Evolutionary conservation across 306 rosid species (phyloP), one percentile per base, ranked within the genome.

Genomic region (Alnus rubra): DNA sequence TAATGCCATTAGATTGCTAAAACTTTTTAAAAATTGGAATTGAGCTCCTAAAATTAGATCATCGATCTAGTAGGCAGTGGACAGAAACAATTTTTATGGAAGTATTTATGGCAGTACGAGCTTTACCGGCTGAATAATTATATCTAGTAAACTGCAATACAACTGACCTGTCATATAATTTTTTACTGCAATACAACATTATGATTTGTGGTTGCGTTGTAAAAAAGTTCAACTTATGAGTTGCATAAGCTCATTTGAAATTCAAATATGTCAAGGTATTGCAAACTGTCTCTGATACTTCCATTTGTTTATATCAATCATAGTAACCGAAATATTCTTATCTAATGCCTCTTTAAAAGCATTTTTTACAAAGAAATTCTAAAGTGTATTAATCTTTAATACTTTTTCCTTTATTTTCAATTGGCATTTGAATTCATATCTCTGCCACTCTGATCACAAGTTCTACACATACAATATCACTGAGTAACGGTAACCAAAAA

Each of bases 341-440:
- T 77, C 81, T 70, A 65, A 69, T 16, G 84, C 54, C 74, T 16
- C 63, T 33, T 78, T 53, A 60, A 84, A 81, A 84, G 83, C 84
- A 77, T 42, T 39, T 15, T 67, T 64, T 7, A 64, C 70, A 2
- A 39, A 37, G 2, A 67, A 67, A 67, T 18, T 47, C 15, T 16
- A 72, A 74, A 63, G 71, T 19, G 52, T 37, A 28, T 59, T 63
- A 78, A 31, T 44, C 60, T 77, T 77, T 74, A 37, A 77, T 69
- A 64, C 76, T 55, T 71, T 71, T 15, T 31, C 19, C 69, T 62
- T 31, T 5, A 1, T 60, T 30, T 33, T 33, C 18, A 13, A 31
- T 33, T 42, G 31, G 48, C 3, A 39, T 67, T 67, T 67, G 72
- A 42, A 67, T 67, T 18, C 6, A 8, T 67, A 18, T 16, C 23